Conservation (phyloP, 805 yeast genomes). For the Ogataea populi-albae region DNA sequence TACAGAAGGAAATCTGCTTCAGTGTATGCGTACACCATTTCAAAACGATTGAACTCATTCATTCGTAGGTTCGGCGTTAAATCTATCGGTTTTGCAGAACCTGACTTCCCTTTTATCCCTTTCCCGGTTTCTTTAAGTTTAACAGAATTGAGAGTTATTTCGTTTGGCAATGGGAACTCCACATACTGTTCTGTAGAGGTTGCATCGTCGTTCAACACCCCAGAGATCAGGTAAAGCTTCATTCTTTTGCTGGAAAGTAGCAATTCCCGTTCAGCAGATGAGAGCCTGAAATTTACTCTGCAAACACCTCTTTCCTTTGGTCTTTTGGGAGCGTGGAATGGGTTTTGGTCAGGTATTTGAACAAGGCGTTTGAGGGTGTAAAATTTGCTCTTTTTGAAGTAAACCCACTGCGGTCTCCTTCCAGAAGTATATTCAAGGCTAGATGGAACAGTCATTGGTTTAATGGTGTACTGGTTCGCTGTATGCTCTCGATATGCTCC, state of each 20-base stretch:
- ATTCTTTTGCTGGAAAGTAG: conserved; percentile 31
- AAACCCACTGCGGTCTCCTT: conserved; percentile 38
- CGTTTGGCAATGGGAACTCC: conserved; percentile 71
- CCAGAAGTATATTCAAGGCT: conserved; percentile 1
- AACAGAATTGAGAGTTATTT: conserved; percentile 56
- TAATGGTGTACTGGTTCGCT: conserved; percentile 20
- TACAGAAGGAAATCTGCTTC: conserved; percentile 48
- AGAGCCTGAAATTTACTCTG: conserved; percentile 40
- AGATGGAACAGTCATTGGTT: background rate
- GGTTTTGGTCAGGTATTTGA: conserved; percentile 37
- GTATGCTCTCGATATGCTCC: conserved; percentile 24
- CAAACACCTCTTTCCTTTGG: conserved; percentile 46
- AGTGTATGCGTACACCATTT: conserved; percentile 58
- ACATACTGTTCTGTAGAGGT: conserved; percentile 31
- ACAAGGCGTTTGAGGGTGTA: conserved; percentile 47
- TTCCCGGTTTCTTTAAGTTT: conserved; percentile 53
- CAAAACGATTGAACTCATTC: conserved; percentile 38
- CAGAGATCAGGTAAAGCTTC: conserved; percentile 55
- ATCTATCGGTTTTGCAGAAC: conserved; percentile 82
- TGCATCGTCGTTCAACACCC: conserved; percentile 34
- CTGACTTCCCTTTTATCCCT: conserved; percentile 74
- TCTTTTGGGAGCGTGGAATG: conserved; percentile 41
- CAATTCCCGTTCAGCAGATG: conserved; percentile 38
- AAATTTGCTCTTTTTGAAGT: conserved; percentile 56
- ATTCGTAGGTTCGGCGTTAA: conserved; percentile 49